phyloP scores from a whole-genome alignment of 495 filamentous ascomycete genomes.

The Hypomontagnella submonticulosa region DNA sequence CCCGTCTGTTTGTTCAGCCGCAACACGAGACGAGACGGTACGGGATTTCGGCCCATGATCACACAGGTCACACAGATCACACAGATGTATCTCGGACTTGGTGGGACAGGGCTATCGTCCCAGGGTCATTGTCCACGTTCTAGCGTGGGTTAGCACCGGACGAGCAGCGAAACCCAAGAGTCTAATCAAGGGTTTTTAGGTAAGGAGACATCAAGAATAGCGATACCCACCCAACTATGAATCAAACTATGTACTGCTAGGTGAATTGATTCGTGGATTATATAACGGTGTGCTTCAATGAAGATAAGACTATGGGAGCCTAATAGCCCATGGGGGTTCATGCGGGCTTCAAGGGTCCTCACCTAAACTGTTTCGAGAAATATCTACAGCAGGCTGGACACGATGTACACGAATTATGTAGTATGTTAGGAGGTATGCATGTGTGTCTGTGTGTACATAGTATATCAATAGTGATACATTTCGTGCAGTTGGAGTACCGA shows the following conservation, averaged over 20 bases:
- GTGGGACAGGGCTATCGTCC: conserved; percentile 17
- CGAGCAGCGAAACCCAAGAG: conserved; percentile 4
- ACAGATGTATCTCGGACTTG: conserved; percentile 15
- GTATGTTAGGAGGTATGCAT: background rate
- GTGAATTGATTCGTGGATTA: too few species aligned
- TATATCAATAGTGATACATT: conserved; percentile 27
- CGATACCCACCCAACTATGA: too few species aligned
- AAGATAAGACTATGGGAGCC: too few species aligned
- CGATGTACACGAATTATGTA: too few species aligned
- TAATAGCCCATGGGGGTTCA: too few species aligned
- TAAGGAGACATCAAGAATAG: too few species aligned
- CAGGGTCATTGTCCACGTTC: conserved; percentile 10
- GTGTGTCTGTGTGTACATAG: conserved; percentile 1
- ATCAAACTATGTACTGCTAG: too few species aligned
- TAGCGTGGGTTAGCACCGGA: conserved; percentile 9
- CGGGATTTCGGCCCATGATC: conserved; percentile 18
- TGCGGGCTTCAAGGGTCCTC: too few species aligned
- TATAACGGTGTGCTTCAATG: too few species aligned
- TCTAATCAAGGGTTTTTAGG: conserved; percentile 10
- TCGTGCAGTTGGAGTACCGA: conserved; percentile 41
- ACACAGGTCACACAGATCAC: background rate
- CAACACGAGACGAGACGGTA: conserved; percentile 25
- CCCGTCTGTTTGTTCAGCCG: conserved; percentile 26
- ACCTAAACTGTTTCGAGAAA: background rate
- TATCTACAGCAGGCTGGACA: background rate